Percentiles rank a stretch among this genome's conserved stretches.
These are phyloP conservation scores for Exophiala spinifera DNA, from an alignment of 2,329 filamentous ascomycete genomes.

Conservation along the genomic window DNA sequence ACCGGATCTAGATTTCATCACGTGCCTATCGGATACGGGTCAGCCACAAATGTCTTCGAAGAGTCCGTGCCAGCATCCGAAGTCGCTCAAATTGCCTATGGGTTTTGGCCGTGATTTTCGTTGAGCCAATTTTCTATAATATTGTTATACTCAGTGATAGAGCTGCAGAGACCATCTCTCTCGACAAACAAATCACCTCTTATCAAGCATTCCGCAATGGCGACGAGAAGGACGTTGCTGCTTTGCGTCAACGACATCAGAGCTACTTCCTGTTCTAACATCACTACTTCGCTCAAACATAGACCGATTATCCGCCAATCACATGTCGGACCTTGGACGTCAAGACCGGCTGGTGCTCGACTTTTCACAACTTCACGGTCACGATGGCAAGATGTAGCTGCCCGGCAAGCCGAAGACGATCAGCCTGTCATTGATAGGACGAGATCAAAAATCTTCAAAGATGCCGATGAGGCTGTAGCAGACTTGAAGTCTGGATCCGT, in stretches of 20 bases:
- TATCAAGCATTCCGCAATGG: background rate
- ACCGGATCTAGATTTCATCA: background rate
- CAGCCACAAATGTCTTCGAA: background rate
- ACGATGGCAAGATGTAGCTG: constrained; percentile 13
- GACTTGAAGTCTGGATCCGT: constrained; percentile 69
- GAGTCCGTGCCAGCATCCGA: background rate
- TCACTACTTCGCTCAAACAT: constrained; percentile 5
- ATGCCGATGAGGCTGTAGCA: constrained; percentile 65
- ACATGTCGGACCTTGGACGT: constrained; percentile 6
- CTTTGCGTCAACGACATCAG: constrained; percentile 20
- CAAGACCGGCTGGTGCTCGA: constrained; percentile 12
- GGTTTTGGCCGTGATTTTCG: background rate
- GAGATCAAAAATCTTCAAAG: constrained; percentile 38
- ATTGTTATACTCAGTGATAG: background rate
- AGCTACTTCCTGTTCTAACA: background rate
- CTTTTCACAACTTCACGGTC: constrained; percentile 16
- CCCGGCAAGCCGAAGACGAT: background rate
- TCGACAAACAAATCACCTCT: background rate
- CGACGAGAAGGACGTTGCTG: constrained; percentile 18
- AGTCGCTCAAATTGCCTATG: background rate
- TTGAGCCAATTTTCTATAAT: background rate
- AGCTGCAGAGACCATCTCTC: no score
- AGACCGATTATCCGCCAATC: constrained; percentile 8
- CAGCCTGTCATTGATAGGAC: constrained; percentile 21
- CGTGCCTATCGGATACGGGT: background rate